Percentiles rank a stretch among this genome's conserved stretches.
phyloP scores from a whole-genome alignment of 2,329 filamentous ascomycete genomes.

The Penicillium paneum region DNA sequence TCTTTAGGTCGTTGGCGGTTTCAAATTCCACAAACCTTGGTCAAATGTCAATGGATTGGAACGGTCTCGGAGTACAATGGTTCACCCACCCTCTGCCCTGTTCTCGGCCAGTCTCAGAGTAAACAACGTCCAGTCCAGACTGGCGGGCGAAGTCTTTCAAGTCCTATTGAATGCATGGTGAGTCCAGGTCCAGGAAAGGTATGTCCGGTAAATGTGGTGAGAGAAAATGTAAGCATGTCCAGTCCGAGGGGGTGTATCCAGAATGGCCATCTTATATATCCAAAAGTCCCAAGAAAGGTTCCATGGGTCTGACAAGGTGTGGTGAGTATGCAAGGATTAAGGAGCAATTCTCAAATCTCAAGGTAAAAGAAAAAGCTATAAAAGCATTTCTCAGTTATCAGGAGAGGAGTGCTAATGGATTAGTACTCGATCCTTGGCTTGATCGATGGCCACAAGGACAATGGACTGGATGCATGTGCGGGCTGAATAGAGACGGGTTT shows the following conservation, averaged over 20 bases:
- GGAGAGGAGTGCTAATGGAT: background rate
- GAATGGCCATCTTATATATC: slow-evolving; percentile 14
- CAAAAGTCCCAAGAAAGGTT: slow-evolving; percentile 2
- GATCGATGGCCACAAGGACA: slow-evolving; percentile 9
- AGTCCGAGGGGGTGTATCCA: slow-evolving; percentile 19
- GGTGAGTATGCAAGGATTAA: background rate
- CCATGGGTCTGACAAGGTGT: background rate
- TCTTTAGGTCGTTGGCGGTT: slow-evolving; percentile 81
- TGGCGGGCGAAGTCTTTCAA: slow-evolving; percentile 99
- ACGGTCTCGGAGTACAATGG: slow-evolving; percentile 18
- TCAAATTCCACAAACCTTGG: slow-evolving; percentile 95
- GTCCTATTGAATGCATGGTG: slow-evolving; percentile 84
- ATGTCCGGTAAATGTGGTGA: slow-evolving; percentile 14
- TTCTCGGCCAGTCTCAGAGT: slow-evolving; percentile 91
- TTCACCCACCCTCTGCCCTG: slow-evolving; percentile 80
- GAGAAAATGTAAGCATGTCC: slow-evolving; percentile 13
- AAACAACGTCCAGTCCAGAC: slow-evolving; percentile 95
- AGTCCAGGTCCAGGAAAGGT: slow-evolving; percentile 62
- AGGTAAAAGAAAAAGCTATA: background rate
- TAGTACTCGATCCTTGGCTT: slow-evolving; percentile 13
- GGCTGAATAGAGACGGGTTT: slow-evolving; percentile 16
- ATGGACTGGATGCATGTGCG: slow-evolving; percentile 12
- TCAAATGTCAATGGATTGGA: slow-evolving; percentile 25
- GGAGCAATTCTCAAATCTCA: background rate
- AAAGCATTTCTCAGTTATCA: background rate